These are phyloP conservation scores for Chimonanthus salicifolius DNA, from an alignment of 164 flowering plant species.

Conservation along the genomic window DNA sequence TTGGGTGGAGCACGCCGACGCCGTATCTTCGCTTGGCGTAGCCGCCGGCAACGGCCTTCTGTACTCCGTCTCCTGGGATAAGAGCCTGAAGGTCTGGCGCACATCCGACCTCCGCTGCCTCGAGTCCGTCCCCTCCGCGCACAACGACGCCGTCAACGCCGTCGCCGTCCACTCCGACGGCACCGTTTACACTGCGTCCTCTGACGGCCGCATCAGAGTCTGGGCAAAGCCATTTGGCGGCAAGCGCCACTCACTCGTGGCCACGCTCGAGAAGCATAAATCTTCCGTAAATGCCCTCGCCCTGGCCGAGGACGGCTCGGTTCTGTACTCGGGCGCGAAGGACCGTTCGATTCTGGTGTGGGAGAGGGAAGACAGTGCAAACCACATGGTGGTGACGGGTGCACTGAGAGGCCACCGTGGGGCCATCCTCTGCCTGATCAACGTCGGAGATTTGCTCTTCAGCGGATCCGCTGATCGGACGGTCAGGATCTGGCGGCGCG, in stretches of 20 bases:
- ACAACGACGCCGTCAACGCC: conserved; percentile 82
- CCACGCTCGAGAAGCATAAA: conserved; percentile 74
- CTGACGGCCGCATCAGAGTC: conserved; percentile 54
- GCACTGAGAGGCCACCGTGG: conserved; percentile 68
- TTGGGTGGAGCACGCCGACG: conserved; percentile 82
- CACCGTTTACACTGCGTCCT: conserved; percentile 71
- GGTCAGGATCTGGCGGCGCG: conserved; percentile 75
- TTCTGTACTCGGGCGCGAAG: conserved; percentile 77
- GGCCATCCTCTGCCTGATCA: conserved; percentile 60
- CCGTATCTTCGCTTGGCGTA: conserved; percentile 62
- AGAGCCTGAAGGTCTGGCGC: conserved; percentile 62
- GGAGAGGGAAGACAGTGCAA: conserved; percentile 80
- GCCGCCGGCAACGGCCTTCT: conserved; percentile 23
- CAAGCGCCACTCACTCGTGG: conserved; percentile 37
- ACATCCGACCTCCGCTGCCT: conserved; percentile 43
- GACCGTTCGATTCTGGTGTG: conserved; percentile 89
- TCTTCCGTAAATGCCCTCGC: conserved; percentile 85
- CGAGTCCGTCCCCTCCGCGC: conserved; percentile 56
- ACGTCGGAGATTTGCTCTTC: conserved; percentile 45
- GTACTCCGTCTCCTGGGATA: conserved; percentile 86
- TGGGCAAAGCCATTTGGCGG: conserved; percentile 45
- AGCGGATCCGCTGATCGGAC: conserved; percentile 93
- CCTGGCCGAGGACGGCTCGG: conserved; percentile 44
- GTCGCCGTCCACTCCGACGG: conserved; percentile 56
- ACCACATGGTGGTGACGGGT: conserved; percentile 62